phyloP scores from a whole-genome alignment of 2,329 filamentous ascomycete species.

The Hypocrella siamensis region DNA sequence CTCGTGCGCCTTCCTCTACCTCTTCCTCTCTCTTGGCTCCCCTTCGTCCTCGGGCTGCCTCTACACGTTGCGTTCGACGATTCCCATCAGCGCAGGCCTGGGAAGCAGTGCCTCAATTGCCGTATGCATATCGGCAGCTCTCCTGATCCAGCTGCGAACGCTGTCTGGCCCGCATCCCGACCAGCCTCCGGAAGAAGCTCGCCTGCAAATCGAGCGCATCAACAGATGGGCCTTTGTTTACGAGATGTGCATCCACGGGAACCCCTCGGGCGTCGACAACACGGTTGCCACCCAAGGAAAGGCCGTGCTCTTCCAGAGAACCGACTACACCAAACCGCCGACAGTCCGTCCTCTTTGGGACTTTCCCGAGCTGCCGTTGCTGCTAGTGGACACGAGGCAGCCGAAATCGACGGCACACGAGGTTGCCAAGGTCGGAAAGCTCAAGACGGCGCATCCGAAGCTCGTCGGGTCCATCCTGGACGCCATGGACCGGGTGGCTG shows the following conservation, averaged over 20 bases:
- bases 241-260: conserved; percentile 95
- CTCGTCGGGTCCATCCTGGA: conserved; percentile 72
- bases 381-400: conserved; percentile 81
- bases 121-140: conserved; percentile 71
- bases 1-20: conserved; percentile 76
- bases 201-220: conserved; percentile 81
- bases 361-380: conserved; percentile 81
- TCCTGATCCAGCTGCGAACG: conserved; percentile 77
- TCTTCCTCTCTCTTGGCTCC: conserved; percentile 76
- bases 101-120: conserved; percentile 91
- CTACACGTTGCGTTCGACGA: conserved; percentile 84
- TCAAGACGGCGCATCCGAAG: conserved; percentile 57
- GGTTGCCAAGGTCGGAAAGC: conserved; percentile 66
- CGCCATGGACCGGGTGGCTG: conserved; percentile 62
- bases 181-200: conserved; percentile 75
- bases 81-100: conserved; percentile 80
- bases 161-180: conserved; percentile 84
- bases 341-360: conserved; percentile 61
- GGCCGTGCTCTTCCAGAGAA: conserved; percentile 77
- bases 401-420: conserved; percentile 73
- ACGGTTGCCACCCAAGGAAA: conserved; percentile 90
- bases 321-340: conserved; percentile 63
- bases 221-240: conserved; percentile 96
- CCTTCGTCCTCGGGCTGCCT: conserved; percentile 65
- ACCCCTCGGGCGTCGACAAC: conserved; percentile 92